Evolutionary conservation across 139 green algal species (phyloP).

Genomic region (Chlorella sorokiniana): DNA sequence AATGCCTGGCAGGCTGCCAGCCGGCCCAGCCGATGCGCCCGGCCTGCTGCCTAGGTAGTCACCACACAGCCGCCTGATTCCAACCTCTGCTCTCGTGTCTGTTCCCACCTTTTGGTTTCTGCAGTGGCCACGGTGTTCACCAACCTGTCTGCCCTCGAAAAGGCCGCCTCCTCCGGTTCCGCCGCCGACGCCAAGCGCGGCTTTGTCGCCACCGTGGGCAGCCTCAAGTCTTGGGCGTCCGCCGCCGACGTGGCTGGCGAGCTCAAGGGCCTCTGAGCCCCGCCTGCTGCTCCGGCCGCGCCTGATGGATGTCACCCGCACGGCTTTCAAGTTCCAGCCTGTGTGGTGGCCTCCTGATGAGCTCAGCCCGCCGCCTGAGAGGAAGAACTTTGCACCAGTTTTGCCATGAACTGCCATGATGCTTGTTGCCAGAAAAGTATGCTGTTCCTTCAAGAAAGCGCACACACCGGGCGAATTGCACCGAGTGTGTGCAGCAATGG

Average conservation of each 20-base stretch:
- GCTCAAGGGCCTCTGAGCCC: slow-evolving; percentile 55
- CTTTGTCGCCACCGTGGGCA: slow-evolving; percentile 55
- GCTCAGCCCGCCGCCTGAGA: too few species aligned
- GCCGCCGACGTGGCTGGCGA: slow-evolving; percentile 42
- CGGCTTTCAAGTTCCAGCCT: too few species aligned
- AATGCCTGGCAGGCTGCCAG: not conserved
- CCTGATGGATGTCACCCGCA: too few species aligned
- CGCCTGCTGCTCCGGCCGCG: too few species aligned
- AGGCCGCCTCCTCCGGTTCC: slow-evolving; percentile 29
- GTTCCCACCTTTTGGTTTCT: not conserved
- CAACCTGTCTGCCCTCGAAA: slow-evolving; percentile 45
- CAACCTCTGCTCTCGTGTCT: not conserved
- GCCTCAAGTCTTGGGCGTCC: slow-evolving; percentile 53
- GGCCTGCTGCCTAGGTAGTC: too few species aligned
- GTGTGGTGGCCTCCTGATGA: too few species aligned
- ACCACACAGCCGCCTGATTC: not conserved
- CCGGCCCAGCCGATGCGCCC: not conserved
- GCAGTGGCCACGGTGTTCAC: not conserved
- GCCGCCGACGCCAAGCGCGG: slow-evolving; percentile 48
- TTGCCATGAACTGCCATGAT: too few species aligned
- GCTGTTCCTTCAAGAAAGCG: too few species aligned
- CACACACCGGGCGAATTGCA: too few species aligned
- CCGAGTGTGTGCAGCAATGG: too few species aligned
- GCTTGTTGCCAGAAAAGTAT: too few species aligned
- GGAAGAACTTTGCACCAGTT: too few species aligned